Conservation (phyloP, 768 basidiomycete genomes). For the Termitomyces sp. region DNA sequence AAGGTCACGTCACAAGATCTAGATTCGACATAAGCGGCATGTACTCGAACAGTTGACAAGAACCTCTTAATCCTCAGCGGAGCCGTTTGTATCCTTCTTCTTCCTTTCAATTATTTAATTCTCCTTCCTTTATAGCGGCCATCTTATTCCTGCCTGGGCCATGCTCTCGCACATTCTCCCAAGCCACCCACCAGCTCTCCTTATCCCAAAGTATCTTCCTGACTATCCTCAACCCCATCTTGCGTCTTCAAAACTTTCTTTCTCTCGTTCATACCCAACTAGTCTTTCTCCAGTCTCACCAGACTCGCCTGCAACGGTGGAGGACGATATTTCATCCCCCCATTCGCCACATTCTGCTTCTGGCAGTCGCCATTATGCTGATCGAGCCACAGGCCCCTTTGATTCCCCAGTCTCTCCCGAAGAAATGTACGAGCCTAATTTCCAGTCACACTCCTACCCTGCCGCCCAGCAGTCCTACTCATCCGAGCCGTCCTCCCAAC, state of each 20-base stretch:
- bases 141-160: slow-evolving; percentile 1
- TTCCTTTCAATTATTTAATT: slow-evolving; percentile 7
- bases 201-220: slow-evolving; percentile 20
- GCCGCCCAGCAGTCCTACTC: slow-evolving; percentile 18
- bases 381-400: slow-evolving; percentile 24
- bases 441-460: slow-evolving; percentile 15
- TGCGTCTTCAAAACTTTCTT: slow-evolving; percentile 19
- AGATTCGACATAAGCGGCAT: slow-evolving; percentile 21
- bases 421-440: slow-evolving; percentile 25
- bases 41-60: slow-evolving; percentile 7
- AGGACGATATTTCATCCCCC: slow-evolving; percentile 27
- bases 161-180: slow-evolving; percentile 22
- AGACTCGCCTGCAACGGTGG: slow-evolving; percentile 28
- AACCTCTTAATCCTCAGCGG: slow-evolving; percentile 20
- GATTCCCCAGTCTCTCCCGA: slow-evolving; percentile 24
- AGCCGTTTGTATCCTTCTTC: slow-evolving; percentile 13
- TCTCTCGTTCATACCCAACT: slow-evolving; percentile 18
- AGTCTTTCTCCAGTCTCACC: slow-evolving; percentile 20
- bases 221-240: slow-evolving; percentile 13
- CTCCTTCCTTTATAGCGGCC: slow-evolving; percentile 14
- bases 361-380: slow-evolving; percentile 26
- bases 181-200: slow-evolving; percentile 16
- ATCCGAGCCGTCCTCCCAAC: slow-evolving; percentile 7
- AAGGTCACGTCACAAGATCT: slow-evolving; percentile 30
- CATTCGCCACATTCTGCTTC: slow-evolving; percentile 25